Evolutionary conservation across 352 stramenopile genomes (phyloP), one percentile per base, ranked within the genome.

Genomic region (Phytophthora ramorum): DNA sequence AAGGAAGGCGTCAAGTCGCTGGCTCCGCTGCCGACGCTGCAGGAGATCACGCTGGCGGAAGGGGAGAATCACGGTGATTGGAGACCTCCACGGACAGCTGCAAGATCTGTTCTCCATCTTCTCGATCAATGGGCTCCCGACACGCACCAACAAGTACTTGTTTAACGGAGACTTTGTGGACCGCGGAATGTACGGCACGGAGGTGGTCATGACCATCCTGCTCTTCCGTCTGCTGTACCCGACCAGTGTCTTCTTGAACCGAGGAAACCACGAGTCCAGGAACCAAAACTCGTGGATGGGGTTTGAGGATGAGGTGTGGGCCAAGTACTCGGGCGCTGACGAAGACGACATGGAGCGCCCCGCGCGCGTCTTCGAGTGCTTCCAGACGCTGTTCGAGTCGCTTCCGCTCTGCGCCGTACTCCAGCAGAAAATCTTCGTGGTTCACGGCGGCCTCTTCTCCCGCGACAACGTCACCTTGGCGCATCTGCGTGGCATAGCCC

Each of bases 91-190:
- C 68, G 95, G 95, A n/a, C 95, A 98, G 66, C 70, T 98, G 16
- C 87, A 97, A 38, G 97, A 99, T 59, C 77, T 99, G 2, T 98
- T 96, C 54, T 93, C 92, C 7, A 98, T 98, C 48, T 98, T 99
- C 47, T 97, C 83, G 12, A 90, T 97, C 63, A 97, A 97, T 61
- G 94, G 93, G 0, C 63, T 97, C 35, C 96, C 96, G 7, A 92
- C 79, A 9, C 44, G 50, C 9, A 92, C 87, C n/a, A 99, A 98
- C 75, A 92, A 92, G 66, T 98, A 98, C 70, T 71, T 99, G 1
- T 98, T 99, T 78, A 99, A 99, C 71, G 96, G 96, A 0, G 96
- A 99, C 66, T 98, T 98, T 72, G 96, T 98, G 35, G 96, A 99
- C 65, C 85, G 96, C 19, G 96, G 96, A 0, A 68, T 82, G 37